phyloP scores from a whole-genome alignment of 116 monocot genomes.

The Posidonia oceanica region DNA sequence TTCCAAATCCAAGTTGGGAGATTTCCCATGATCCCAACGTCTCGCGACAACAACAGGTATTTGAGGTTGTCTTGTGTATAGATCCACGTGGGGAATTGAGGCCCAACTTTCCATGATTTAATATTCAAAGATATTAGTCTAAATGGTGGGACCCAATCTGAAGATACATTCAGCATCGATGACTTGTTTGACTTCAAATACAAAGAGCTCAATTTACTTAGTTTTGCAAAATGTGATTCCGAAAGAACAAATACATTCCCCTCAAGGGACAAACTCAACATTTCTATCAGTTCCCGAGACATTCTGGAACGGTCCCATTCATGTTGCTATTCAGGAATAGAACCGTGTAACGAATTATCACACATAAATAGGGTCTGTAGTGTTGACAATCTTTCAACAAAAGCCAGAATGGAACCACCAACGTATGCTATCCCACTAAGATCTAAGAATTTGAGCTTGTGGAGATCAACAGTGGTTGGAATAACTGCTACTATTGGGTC shows the following conservation, averaged over 20 bases:
- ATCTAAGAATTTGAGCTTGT: no score
- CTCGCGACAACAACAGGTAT: background rate
- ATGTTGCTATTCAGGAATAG: no score
- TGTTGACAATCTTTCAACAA: no score
- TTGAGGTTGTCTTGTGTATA: background rate
- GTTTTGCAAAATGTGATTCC: slow-evolving; percentile 1
- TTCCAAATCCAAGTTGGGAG: slow-evolving; percentile 9
- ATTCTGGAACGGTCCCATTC: background rate
- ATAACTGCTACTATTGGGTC: no score
- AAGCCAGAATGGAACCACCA: no score
- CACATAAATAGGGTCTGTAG: no score
- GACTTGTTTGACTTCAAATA: background rate
- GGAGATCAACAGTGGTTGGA: no score
- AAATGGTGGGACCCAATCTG: slow-evolving; percentile 2
- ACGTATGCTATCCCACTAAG: no score
- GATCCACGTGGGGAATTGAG: slow-evolving; percentile 5
- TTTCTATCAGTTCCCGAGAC: background rate
- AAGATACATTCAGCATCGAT: background rate
- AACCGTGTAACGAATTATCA: no score
- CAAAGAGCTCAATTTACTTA: background rate
- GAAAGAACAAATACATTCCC: background rate
- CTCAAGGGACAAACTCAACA: no score
- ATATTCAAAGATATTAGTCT: background rate
- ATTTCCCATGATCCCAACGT: background rate
- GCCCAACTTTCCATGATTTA: background rate